phyloP scores from a whole-genome alignment of 306 rosid species.

The Medicago arabica region DNA sequence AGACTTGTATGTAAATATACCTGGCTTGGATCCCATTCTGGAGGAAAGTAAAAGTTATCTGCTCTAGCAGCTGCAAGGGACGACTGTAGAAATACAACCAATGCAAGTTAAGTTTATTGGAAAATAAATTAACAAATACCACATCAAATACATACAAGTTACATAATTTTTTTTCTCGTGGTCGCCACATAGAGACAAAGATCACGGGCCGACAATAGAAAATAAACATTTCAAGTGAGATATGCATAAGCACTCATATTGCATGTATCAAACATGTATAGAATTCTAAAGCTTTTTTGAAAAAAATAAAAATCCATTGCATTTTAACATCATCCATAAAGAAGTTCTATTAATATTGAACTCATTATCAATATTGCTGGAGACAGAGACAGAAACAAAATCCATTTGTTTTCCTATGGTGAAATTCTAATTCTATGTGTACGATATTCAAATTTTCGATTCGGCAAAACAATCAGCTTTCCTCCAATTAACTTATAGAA shows the following conservation, averaged over 20 bases:
- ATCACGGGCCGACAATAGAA: neutral
- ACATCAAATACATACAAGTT: slow-evolving; percentile 6
- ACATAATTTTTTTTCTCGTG: neutral
- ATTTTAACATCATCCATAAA: neutral
- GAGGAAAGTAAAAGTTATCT: slow-evolving; percentile 90
- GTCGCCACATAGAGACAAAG: neutral
- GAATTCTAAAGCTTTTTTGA: slow-evolving; percentile 5
- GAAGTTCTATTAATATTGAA: neutral
- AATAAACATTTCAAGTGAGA: neutral
- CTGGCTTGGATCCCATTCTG: slow-evolving; percentile 95
- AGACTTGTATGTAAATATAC: slow-evolving; percentile 41
- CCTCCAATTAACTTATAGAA: no score
- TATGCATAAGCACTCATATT: slow-evolving; percentile 13
- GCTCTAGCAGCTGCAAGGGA: slow-evolving; percentile 97
- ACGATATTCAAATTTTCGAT: no score
- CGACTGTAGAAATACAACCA: slow-evolving; percentile 69
- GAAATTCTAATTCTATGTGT: no score
- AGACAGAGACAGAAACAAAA: neutral
- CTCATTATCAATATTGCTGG: neutral
- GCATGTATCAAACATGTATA: neutral
- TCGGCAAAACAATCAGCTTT: no score
- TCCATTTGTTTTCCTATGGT: neutral
- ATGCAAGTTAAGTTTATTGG: slow-evolving; percentile 41
- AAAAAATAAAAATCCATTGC: neutral
- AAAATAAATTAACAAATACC: slow-evolving; percentile 16